Evolutionary conservation across 768 basidiomycete species (phyloP), one percentile per base, ranked within the genome.

Genomic region (Auriculariales sp.): DNA sequence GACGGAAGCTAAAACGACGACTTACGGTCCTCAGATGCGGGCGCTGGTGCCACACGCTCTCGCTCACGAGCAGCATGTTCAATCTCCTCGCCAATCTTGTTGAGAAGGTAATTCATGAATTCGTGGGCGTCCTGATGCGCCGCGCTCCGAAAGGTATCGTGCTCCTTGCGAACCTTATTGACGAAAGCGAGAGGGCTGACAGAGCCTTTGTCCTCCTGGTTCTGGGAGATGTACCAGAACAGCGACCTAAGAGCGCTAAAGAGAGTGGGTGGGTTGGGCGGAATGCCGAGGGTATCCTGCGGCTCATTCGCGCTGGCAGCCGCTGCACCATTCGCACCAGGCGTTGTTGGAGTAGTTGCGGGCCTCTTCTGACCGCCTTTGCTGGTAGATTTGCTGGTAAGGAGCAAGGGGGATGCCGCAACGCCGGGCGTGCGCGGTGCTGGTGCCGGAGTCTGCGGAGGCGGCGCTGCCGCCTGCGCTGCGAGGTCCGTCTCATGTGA

Each of bases 81-180:
- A 55, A 94, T 77, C 61, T 97, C 92, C 64, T 98, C 94, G 30
- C 91, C 83, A 46, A 99, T 81, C 62, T 74, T 81, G 64, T 99
- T 99, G 49, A 99, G 68, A 25, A 97, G 68, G 66, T 84, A 97
- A 62, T 93, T 95, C 34, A 97, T 71, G 64, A 99, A 98, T 65
- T 99, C 95, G 66, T 98, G 95, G 2, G 95, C 95, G 63, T 99
- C 95, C 62, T 99, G 95, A 62, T 99, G 95, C 76, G 86, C 84
- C 14, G 86, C 83, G 31, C 81, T 81, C 45, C 90, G 75, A 60
- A 97, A 99, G 42, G 83, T 71, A 58, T 91, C 89, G 64, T 98
- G 98, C 58, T 89, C 72, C 59, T 91, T 81, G 66, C 88, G 89
- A 57, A 98, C 75, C 62, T 94, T 94, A 60, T 90, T 82, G 61